Conservation (phyloP, 768 basidiomycete genomes). For the Mycena galericulata region DNA sequence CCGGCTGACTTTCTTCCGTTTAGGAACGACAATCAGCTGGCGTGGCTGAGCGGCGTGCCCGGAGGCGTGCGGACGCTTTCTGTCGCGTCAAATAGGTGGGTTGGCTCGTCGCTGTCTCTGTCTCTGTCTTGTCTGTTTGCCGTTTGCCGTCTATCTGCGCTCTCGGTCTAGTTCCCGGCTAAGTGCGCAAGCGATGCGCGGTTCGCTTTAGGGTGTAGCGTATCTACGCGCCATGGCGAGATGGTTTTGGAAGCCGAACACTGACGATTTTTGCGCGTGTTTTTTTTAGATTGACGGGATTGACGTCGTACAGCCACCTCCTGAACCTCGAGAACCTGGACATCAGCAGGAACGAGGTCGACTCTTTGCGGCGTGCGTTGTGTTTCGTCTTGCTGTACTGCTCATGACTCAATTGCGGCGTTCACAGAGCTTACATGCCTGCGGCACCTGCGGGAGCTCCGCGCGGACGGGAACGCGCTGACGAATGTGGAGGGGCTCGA, state of each 20-base stretch:
- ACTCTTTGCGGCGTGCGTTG: constrained; percentile 85
- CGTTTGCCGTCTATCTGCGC: not conserved
- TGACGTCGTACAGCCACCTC: constrained; percentile 92
- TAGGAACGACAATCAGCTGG: constrained; percentile 73
- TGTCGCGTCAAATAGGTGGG: constrained; percentile 80
- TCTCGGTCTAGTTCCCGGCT: too few species aligned
- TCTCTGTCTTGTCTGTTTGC: constrained; percentile 33
- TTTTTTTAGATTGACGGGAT: constrained; percentile 74
- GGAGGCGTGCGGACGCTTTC: constrained; percentile 79
- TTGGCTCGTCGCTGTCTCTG: too few species aligned
- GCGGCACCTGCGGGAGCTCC: constrained; percentile 87
- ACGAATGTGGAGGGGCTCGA: constrained; percentile 79
- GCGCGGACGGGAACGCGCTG: constrained; percentile 90
- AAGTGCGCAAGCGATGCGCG: too few species aligned
- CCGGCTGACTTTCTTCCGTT: not conserved
- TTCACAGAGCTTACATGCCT: constrained; percentile 84
- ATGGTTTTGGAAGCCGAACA: too few species aligned
- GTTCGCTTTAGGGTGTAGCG: too few species aligned
- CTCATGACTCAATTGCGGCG: constrained; percentile 24
- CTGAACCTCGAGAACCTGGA: constrained; percentile 89
- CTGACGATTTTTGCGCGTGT: too few species aligned
- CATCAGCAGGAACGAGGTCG: constrained; percentile 90
- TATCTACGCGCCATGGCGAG: too few species aligned
- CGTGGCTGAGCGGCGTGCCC: constrained; percentile 87
- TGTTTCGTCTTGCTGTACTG: constrained; percentile 28